Conservation (phyloP, 148 eudicot species). For the Heliamphora exappendiculata region DNA sequence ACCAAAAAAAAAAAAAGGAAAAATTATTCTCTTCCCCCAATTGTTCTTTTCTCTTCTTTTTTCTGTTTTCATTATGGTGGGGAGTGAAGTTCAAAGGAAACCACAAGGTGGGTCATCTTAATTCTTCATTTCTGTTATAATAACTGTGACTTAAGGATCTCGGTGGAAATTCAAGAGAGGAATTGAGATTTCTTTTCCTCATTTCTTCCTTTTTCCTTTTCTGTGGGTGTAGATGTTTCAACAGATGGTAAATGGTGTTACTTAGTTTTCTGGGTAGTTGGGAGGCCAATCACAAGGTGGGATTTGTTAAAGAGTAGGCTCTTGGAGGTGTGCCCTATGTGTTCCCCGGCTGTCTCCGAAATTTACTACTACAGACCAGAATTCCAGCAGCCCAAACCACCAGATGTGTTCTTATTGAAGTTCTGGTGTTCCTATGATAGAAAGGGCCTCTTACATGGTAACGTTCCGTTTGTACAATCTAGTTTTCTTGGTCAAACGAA, state of each 20-base stretch:
- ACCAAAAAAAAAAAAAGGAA: neutral
- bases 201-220: neutral
- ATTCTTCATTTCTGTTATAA: neutral
- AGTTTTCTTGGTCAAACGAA: neutral
- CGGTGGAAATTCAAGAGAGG: neutral
- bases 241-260: constrained; percentile 31
- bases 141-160: neutral
- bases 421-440: constrained; percentile 22
- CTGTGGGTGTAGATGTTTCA: constrained; percentile 11
- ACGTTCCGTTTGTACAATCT: neutral
- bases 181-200: neutral
- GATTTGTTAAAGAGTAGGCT: constrained; percentile 20
- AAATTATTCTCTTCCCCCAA: neutral
- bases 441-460: constrained; percentile 28
- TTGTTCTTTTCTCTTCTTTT: neutral
- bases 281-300: constrained; percentile 24
- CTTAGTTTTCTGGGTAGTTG: constrained; percentile 25
- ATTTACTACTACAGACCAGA: constrained; percentile 27
- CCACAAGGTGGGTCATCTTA: neutral
- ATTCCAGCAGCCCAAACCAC: constrained; percentile 29
- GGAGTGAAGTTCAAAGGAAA: neutral
- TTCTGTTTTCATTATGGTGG: neutral
- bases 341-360: constrained; percentile 19
- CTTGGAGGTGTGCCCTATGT: constrained; percentile 23
- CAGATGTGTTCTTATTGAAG: constrained; percentile 23